phyloP scores from a whole-genome alignment of 108 stramenopile genomes.

The Cylindrotheca fusiformis region DNA sequence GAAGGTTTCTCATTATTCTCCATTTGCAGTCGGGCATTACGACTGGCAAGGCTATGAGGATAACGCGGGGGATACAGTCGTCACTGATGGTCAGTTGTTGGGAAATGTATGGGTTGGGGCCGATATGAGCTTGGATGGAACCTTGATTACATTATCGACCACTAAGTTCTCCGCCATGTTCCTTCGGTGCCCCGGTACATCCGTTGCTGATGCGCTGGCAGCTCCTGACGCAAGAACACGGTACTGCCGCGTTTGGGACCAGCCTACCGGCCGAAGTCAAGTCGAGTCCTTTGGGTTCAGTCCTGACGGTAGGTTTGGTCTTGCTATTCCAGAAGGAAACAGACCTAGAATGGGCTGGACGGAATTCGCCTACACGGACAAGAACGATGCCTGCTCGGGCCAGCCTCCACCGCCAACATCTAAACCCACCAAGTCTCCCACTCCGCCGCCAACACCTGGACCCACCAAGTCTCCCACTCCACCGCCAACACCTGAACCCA shows the following conservation, averaged over 20 bases:
- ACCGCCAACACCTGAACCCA: not conserved
- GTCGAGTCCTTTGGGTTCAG: not conserved
- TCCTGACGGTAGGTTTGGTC: not conserved
- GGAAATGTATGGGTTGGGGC: not conserved
- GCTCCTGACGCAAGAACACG: not conserved
- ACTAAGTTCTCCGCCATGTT: not conserved
- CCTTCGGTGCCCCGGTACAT: not conserved
- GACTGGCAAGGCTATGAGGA: not conserved
- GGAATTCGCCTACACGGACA: not conserved
- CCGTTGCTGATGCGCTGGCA: not conserved
- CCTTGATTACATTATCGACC: not conserved
- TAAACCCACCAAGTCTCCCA: not conserved
- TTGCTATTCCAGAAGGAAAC: constrained; percentile 3
- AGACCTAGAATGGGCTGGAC: constrained; percentile 7
- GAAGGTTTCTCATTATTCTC: not conserved
- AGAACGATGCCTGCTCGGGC: not conserved
- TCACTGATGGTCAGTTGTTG: not conserved
- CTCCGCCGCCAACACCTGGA: not conserved
- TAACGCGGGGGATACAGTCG: not conserved
- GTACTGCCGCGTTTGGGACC: not conserved
- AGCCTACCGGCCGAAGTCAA: not conserved
- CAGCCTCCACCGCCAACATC: not conserved
- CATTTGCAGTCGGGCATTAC: not conserved
- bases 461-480: not conserved
- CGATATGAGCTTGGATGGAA: constrained; percentile 1